Evolutionary conservation across 257 asterid genomes (phyloP), one percentile per base, ranked within the genome.

Genomic region (Handroanthus guayacan): DNA sequence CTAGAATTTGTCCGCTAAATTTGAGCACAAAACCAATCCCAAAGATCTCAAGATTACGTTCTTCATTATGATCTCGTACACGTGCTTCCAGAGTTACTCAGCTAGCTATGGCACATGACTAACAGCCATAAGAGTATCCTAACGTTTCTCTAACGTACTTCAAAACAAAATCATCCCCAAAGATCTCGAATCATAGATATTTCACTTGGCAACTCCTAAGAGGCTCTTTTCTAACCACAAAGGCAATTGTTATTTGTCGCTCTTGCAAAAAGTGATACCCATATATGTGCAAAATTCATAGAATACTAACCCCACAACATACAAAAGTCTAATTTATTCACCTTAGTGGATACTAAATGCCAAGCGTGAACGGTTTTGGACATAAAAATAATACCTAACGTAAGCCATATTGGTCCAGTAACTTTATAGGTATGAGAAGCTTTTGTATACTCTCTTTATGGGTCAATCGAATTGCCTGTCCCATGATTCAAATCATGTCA

Each of bases 321-420:
- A 41, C 17, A 20, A 52, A 75, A 55, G 45, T 36, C 11, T 55
- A 5, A 75, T 5, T 36, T 54, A 54, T 51, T 60, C 14, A 6
- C 4, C 57, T 36, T 54, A 14, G 31, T 44, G 16, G 25, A 45
- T 16, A 41, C 11, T 66, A 61, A 60, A 17, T 12, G 45, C 39
- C 50, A 65, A 51, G 56, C 77, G 80, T 61, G 77, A 41, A 25
- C 80, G 43, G 5, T 69, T 75, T 75, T 63, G 74, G 74, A 75
- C 74, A 62, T 64, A 37, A 63, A 48, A 70, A 75, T 50, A 36
- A 14, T 47, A 37, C 78, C 81, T 69, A 75, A 75, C 62, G 20
- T 3, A 64, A 45, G 60, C 75, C 68, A 69, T 54, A 58, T 63
- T 62, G 72, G 67, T 78, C 79, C 79, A 48, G 44, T 58, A 48